phyloP scores from a whole-genome alignment of 306 rosid species.

The apple (Malus domestica) region ASM211411v1 NC_041795.1:5336501-5337000 shows the following conservation, averaged over 20 bases:
- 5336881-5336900: too few species aligned
- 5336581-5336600: not conserved
- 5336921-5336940: not conserved
- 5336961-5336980: not conserved
- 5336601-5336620: not conserved
- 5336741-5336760: too few species aligned
- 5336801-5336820: too few species aligned
- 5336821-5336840: too few species aligned
- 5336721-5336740: too few species aligned
- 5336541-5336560: not conserved
- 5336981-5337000: not conserved
- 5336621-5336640: not conserved
- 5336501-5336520: not conserved
- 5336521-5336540: not conserved
- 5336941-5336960: not conserved
- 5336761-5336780: too few species aligned
- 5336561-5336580: not conserved
- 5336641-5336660: too few species aligned
- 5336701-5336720: too few species aligned
- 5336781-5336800: too few species aligned
- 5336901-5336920: too few species aligned
- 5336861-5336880: too few species aligned
- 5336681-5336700: not conserved
- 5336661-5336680: not conserved
- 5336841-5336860: too few species aligned